phyloP scores from a whole-genome alignment of 1,284 basidiomycete species.

The Fomes fomentarius region DNA sequence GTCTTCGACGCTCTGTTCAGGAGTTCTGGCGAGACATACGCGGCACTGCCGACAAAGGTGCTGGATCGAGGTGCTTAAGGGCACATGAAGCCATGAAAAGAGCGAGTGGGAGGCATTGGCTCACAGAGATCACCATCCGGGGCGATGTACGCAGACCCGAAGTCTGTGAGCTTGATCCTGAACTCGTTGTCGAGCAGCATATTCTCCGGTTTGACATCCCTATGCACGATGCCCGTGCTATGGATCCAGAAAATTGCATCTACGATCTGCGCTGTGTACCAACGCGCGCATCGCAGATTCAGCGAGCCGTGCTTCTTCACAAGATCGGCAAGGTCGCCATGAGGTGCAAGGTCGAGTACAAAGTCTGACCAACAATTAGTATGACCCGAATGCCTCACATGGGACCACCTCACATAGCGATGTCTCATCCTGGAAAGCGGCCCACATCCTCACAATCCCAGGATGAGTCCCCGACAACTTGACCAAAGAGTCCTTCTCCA shows the following conservation, averaged over 20 bases:
- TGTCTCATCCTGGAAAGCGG: constrained; percentile 24
- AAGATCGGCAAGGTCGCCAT: constrained; percentile 22
- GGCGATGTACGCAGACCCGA: constrained; percentile 20
- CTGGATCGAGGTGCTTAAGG: constrained; percentile 20
- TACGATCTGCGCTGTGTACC: constrained; percentile 22
- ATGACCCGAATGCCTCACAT: neutral
- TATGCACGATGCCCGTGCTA: constrained; percentile 19
- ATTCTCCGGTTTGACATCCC: constrained; percentile 25
- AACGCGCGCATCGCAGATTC: constrained; percentile 15
- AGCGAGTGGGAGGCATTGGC: neutral
- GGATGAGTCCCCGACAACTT: constrained; percentile 21
- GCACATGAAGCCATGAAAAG: neutral
- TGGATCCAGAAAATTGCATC: constrained; percentile 24
- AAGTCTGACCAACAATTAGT: constrained; percentile 9
- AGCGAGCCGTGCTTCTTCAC: constrained; percentile 24
- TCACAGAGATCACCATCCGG: constrained; percentile 19
- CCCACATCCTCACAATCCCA: constrained; percentile 20
- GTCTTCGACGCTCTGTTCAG: constrained; percentile 20
- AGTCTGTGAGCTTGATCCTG: constrained; percentile 20
- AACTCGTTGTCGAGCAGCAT: constrained; percentile 19
- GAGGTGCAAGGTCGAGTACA: constrained; percentile 20
- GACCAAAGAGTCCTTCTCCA: constrained; percentile 22
- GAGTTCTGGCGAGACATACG: constrained; percentile 23
- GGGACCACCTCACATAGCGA: constrained; percentile 16
- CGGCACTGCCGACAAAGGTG: constrained; percentile 23